phyloP scores from a whole-genome alignment of 306 rosid genomes.

The Inga laurina region DNA sequence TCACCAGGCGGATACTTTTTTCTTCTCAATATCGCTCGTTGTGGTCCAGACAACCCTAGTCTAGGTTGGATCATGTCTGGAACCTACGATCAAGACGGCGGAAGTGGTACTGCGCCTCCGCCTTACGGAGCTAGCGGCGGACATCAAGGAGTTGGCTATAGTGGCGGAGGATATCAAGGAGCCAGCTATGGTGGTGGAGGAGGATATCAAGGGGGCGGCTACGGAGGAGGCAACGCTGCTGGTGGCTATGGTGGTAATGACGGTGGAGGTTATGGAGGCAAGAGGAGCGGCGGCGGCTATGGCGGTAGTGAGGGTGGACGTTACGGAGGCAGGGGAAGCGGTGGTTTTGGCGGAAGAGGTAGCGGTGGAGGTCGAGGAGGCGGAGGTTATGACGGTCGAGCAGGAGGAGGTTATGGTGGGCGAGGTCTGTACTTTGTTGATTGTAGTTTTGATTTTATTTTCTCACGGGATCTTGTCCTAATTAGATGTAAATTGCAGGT shows the following conservation, averaged over 20 bases:
- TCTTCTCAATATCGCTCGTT: too few relatives aligned
- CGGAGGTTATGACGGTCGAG: conserved; percentile 53
- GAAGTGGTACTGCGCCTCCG: conserved; percentile 72
- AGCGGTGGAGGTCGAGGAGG: conserved; percentile 43
- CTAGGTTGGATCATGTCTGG: conserved; percentile 76
- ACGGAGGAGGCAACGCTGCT: conserved; percentile 34
- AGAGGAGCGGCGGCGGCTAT: conserved; percentile 34
- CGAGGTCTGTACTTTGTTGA: conserved; percentile 60
- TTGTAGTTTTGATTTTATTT: background rate
- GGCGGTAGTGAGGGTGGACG: conserved; percentile 30
- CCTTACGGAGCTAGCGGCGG: conserved; percentile 66
- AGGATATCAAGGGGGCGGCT: background rate
- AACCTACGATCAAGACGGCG: conserved; percentile 79
- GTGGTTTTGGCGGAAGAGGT: background rate
- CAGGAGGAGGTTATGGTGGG: conserved; percentile 65
- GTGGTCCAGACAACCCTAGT: conserved; percentile 16
- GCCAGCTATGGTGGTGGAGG: conserved; percentile 44
- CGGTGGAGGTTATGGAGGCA: conserved; percentile 27
- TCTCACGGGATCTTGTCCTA: background rate
- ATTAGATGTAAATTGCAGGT: conserved; percentile 27
- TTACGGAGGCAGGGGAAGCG: conserved; percentile 34
- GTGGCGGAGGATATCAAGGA: conserved; percentile 24
- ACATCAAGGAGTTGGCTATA: conserved; percentile 39
- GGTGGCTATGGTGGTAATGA: conserved; percentile 41
- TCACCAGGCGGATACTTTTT: too few relatives aligned